A percentile compares a stretch with the other conserved stretches of the same genome.
Conservation (phyloP, 169 alveolate species). For the Plasmodium relictum region DNA sequence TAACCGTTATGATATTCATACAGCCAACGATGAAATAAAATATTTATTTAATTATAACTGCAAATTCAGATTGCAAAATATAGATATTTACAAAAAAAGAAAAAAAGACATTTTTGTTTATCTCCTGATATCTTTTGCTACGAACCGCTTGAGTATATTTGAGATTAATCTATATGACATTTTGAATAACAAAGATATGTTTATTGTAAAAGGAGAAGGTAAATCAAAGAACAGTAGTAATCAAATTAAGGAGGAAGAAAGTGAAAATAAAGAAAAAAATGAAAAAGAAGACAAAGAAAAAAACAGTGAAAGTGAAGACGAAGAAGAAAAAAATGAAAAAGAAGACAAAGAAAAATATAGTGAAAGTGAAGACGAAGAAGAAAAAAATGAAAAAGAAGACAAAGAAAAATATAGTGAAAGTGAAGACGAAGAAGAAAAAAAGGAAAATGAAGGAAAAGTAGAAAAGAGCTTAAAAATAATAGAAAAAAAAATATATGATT, state of each 20-base stretch:
- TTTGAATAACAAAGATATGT: constrained; percentile 65
- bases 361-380: constrained; percentile 42
- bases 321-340: constrained; percentile 14
- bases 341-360: constrained; percentile 22
- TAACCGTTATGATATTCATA: constrained; percentile 57
- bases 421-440: constrained; percentile 32
- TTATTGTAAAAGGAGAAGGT: constrained; percentile 50
- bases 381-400: constrained; percentile 33
- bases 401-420: constrained; percentile 53
- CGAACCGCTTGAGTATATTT: constrained; percentile 77
- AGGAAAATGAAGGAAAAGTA: not conserved
- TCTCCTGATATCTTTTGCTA: constrained; percentile 18
- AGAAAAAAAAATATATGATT: constrained; percentile 69
- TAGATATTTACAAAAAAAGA: constrained; percentile 51
- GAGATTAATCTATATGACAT: constrained; percentile 78
- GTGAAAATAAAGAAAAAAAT: not conserved
- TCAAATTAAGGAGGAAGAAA: constrained; percentile 38
- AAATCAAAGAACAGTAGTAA: constrained; percentile 30
- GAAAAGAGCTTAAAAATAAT: constrained; percentile 2
- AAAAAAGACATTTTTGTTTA: constrained; percentile 38
- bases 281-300: not conserved
- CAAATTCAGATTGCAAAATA: constrained; percentile 51
- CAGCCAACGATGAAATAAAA: constrained; percentile 74
- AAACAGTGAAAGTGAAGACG: not conserved
- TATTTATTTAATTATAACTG: constrained; percentile 62